Percentiles rank a stretch among this genome's conserved stretches.
Conservation (phyloP, 345 rosid genomes). For the Toxicodendron radicans region DNA sequence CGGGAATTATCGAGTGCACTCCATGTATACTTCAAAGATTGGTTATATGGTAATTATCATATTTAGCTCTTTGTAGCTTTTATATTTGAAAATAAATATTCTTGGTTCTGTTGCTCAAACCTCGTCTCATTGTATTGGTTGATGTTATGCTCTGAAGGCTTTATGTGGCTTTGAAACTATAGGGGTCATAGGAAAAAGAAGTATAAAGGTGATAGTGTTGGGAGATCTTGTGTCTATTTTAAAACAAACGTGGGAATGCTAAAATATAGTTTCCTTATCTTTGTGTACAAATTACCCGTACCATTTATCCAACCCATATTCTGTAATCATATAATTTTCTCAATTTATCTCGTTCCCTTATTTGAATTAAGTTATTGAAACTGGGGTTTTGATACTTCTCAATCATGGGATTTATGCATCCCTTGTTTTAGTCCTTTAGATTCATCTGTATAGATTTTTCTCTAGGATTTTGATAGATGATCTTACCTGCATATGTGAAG, state of each 20-base stretch:
- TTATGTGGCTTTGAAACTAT: neutral
- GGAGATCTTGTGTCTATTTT: neutral
- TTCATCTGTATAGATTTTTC: neutral
- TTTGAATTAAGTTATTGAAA: neutral
- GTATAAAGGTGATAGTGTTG: neutral
- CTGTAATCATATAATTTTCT: neutral
- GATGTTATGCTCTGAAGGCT: neutral
- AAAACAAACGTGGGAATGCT: conserved; percentile 1
- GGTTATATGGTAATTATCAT: conserved; percentile 79
- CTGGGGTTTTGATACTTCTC: neutral
- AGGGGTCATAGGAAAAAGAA: neutral
- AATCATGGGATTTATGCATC: neutral
- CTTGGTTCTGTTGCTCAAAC: neutral
- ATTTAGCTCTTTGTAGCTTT: conserved; percentile 1
- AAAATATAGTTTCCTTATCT: neutral
- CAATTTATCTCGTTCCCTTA: neutral
- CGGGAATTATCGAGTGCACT: conserved; percentile 84
- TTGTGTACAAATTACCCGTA: neutral
- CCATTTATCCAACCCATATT: neutral
- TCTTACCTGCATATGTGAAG: neutral
- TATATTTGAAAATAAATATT: neutral
- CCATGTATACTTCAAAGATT: conserved; percentile 91
- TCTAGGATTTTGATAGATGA: neutral
- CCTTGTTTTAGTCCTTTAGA: neutral
- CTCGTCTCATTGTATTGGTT: conserved; percentile 3